A percentile compares a stretch with the other conserved stretches of the same genome.
Conservation (phyloP, 2,329 filamentous ascomycete species). For the Paecilomyces sp. region DNA sequence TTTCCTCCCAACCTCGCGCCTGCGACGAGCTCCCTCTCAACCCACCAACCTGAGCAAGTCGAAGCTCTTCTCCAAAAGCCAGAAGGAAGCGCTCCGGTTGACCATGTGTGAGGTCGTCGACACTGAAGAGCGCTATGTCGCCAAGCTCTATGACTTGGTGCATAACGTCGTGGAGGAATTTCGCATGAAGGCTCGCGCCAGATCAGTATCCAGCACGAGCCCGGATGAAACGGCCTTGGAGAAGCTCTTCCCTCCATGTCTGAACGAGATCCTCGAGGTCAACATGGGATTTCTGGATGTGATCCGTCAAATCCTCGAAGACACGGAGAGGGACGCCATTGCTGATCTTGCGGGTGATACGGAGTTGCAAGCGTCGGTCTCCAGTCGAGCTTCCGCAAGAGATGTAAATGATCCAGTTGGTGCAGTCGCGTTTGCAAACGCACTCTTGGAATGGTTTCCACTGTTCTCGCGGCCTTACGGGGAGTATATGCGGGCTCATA, state of each 20-base stretch:
- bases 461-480: slow-evolving; percentile 86
- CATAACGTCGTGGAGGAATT: slow-evolving; percentile 75
- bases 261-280: slow-evolving; percentile 71
- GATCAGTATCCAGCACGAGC: slow-evolving; percentile 56
- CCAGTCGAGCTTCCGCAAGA: slow-evolving; percentile 39
- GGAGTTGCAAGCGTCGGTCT: slow-evolving; percentile 40
- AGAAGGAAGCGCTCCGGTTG: slow-evolving; percentile 77
- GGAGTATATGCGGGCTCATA: slow-evolving; percentile 86
- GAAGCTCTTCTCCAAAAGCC: slow-evolving; percentile 68
- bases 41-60: slow-evolving; percentile 72
- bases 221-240: slow-evolving; percentile 66
- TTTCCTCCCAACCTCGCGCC: slow-evolving; percentile 76
- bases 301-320: slow-evolving; percentile 68
- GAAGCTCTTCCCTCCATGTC: slow-evolving; percentile 71
- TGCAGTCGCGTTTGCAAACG: slow-evolving; percentile 67
- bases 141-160: slow-evolving; percentile 77
- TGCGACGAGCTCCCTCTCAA: slow-evolving; percentile 80
- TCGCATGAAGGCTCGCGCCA: slow-evolving; percentile 58
- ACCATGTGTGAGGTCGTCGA: slow-evolving; percentile 87
- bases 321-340: slow-evolving; percentile 73
- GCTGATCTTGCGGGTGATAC: slow-evolving; percentile 63
- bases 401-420: slow-evolving; percentile 65
- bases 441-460: slow-evolving; percentile 87
- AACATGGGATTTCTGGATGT: slow-evolving; percentile 76
- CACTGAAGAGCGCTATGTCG: slow-evolving; percentile 89